Evolutionary conservation across 768 basidiomycete genomes (phyloP), one percentile per base, ranked within the genome.

Genomic region (Fomitopsis serialis): DNA sequence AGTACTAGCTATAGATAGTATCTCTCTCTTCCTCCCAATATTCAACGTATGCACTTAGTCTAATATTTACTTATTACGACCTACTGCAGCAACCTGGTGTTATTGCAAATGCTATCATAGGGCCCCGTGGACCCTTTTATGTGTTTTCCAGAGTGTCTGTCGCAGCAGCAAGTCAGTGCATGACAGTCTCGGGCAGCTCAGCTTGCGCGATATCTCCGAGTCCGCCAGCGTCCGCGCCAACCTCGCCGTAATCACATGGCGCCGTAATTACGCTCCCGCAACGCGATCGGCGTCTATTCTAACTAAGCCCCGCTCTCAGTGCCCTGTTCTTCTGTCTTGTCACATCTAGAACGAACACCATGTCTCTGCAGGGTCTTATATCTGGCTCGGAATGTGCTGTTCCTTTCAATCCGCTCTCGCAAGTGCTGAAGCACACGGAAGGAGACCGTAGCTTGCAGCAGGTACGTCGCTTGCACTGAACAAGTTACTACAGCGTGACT

Each of bases 351-450:
- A 42, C 37, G 22, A 19, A 13, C 50, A 19, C 42, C 3, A 89
- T 89, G 87, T 87, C 88, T 22, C 74, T 91, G 51, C 86, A 88
- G 73, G 78, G 84, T 53, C 74, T 93, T 37, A 80, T 93, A 56
- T 92, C 91, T 54, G 94, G 92, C 53, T 80, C 92, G 42, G 96
- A 98, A 71, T 97, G 94, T 69, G 88, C 87, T 12, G 79, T 84
- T 19, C 75, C 85, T 1, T 77, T 86, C 46, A 98, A 97, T 66
- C 94, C 95, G 2, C 75, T 98, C 23, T 83, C 89, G 2, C 87
- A 92, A 61, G 86, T 98, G 23, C 76, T 94, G 49, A 96, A 97
- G 67, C 89, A 96, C 63, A 82, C 91, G 9, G 91, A 93, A 54
- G 84, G 82, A 1, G 94, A 97, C 71, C 82, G 87, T 52, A 93